Conservation (phyloP, 148 eudicot genomes). For the Chenopodium formosanum region DNA sequence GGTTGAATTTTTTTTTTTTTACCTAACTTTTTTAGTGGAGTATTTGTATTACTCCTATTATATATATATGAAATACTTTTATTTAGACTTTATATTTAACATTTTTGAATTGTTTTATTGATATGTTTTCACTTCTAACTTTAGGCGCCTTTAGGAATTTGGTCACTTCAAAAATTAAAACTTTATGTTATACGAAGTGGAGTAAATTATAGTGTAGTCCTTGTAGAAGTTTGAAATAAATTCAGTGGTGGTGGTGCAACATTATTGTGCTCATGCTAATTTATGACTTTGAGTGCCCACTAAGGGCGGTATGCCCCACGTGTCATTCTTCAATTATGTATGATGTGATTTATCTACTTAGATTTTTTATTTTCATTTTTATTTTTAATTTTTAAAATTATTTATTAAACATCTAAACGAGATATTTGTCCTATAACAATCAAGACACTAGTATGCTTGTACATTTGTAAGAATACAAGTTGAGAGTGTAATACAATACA, state of each 20-base stretch:
- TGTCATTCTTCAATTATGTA: slow-evolving; percentile 30
- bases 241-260: slow-evolving; percentile 9
- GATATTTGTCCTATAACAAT: no score
- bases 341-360: slow-evolving; percentile 18
- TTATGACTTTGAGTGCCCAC: slow-evolving; percentile 36
- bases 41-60: background rate
- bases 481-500: no score
- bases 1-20: slow-evolving; percentile 2
- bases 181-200: background rate
- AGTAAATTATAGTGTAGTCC: background rate
- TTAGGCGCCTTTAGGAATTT: slow-evolving; percentile 18
- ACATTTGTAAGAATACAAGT: no score
- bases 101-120: background rate
- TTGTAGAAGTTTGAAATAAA: background rate
- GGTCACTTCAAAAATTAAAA: slow-evolving; percentile 13
- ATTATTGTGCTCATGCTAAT: slow-evolving; percentile 10
- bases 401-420: no score
- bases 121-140: no score
- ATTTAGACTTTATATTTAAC: slow-evolving; percentile 3
- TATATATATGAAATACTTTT: background rate
- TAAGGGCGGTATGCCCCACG: slow-evolving; percentile 23
- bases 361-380: no score
- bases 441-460: no score
- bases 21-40: slow-evolving; percentile 5
- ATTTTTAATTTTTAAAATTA: no score